Conservation (phyloP, 768 basidiomycete species). For the Pulveroboletus sp. region DNA sequence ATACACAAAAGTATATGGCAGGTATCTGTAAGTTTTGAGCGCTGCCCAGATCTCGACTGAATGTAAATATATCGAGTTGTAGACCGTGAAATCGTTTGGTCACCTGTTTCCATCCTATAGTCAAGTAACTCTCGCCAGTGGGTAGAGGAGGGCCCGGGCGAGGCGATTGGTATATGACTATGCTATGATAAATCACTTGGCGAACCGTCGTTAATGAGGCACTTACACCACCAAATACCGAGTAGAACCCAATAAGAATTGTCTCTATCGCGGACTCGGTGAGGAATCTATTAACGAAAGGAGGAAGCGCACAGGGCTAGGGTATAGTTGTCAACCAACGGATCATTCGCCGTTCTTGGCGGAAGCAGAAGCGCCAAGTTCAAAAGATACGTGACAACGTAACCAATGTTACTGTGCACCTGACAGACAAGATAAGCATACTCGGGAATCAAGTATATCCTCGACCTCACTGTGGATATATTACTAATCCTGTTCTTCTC, state of each 20-base stretch:
- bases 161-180: slow-evolving; percentile 84
- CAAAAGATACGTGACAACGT: slow-evolving; percentile 59
- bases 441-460: neutral
- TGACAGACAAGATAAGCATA: slow-evolving; percentile 25
- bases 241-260: slow-evolving; percentile 75
- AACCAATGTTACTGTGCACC: slow-evolving; percentile 79
- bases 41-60: slow-evolving; percentile 68
- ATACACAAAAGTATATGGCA: slow-evolving; percentile 83
- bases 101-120: slow-evolving; percentile 86
- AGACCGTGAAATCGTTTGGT: neutral
- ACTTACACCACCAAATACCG: slow-evolving; percentile 88
- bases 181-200: neutral
- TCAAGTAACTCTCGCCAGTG: slow-evolving; percentile 71
- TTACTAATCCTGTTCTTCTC: slow-evolving; percentile 87
- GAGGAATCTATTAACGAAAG: neutral
- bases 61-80: neutral
- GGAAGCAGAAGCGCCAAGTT: slow-evolving; percentile 76
- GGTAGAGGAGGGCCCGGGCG: slow-evolving; percentile 79
- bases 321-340: slow-evolving; percentile 72
- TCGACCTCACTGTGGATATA: slow-evolving; percentile 63
- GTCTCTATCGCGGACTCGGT: slow-evolving; percentile 38
- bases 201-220: neutral
- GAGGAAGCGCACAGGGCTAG: slow-evolving; percentile 58
- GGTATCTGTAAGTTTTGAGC: slow-evolving; percentile 67
- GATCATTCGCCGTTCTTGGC: slow-evolving; percentile 37